Base-by-base conservation (phyloP, 106 monocot species). In the Amphibolis antarctica region DNA sequence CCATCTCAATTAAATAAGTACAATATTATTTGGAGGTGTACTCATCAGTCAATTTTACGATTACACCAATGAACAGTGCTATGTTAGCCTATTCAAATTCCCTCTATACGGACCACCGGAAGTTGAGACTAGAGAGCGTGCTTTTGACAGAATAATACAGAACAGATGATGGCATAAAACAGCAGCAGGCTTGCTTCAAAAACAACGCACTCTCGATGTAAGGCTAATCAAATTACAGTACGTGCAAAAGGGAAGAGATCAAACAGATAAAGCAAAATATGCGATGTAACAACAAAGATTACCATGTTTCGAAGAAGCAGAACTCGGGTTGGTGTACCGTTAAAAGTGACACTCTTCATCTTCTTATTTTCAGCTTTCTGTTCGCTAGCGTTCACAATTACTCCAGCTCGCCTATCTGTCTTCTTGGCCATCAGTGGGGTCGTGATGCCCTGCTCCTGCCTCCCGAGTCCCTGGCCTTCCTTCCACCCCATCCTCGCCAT, bases 401-500 rank as follows among this genome's bases (percentile, higher is more conserved):
- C 96, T 17, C 96, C 96, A 48, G 86, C 96, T 70, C 96, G 58
- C 55, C 96, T 90, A 67, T 96, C 96, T 7, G 90, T 90, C 72
- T 96, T 96, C 60, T 90, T 96, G 9, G 96, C 96, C 83, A 96
- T 84, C 45, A 96, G 66, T 29, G 96, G 96, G 19, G 96, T 86
- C 0, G 96, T 96, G 55, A 96, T 96, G 9, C 96, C 96, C 66
- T 96, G 96, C 67, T 96, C 96, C 66, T 76, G 90, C 69, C 85
- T 96, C 0, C 96, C 96, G 66, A 96, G 90, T 13, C 96, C 96
- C 76, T 96, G 96, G 0, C 96, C 96, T 77, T 96, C 79, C 48
- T 96, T 96, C 96, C 96, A 96, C 22, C 96, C 96, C 96, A 96
- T 96, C 80, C 86, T 96, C 15, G 90, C 90, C 96, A 96, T 96